Conservation (phyloP, 495 filamentous ascomycete species). For the Xylaria cubensis region DNA sequence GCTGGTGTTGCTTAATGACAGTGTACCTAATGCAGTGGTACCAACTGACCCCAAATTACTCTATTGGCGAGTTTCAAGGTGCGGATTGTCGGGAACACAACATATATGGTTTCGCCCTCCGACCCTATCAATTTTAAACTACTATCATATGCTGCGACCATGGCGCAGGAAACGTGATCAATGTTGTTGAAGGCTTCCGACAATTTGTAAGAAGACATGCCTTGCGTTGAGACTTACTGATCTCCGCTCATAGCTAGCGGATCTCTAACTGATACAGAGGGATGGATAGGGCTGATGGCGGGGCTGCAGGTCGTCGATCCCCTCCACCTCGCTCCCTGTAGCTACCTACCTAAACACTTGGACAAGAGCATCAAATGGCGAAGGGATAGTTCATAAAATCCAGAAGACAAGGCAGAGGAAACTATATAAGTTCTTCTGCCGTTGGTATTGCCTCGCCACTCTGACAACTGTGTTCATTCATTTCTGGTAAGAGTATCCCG, state of each 20-base stretch:
- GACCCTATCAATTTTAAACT: background rate
- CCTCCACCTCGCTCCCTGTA: background rate
- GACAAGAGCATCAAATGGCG: background rate
- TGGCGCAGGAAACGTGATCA: background rate
- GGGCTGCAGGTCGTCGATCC: background rate
- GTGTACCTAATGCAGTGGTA: background rate
- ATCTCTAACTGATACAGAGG: background rate
- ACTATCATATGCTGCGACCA: background rate
- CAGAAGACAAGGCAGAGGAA: background rate
- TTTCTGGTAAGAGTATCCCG: conserved; percentile 7
- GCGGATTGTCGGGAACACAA: background rate
- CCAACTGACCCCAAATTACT: background rate
- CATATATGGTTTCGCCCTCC: too few relatives aligned
- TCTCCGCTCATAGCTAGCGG: background rate
- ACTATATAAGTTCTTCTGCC: too few relatives aligned
- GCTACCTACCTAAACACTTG: background rate
- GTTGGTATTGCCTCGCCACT: too few relatives aligned
- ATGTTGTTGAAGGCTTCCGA: background rate
- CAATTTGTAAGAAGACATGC: too few relatives aligned
- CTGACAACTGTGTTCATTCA: conserved; percentile 1
- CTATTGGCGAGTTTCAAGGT: background rate
- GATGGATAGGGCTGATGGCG: background rate
- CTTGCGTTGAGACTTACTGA: background rate
- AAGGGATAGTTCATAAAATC: conserved; percentile 2
- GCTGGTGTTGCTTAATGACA: conserved; percentile 3